Percentiles rank a stretch among this genome's conserved stretches.
phyloP scores from a whole-genome alignment of 2,329 filamentous ascomycete species.

The Diplocarpon mali region DNA sequence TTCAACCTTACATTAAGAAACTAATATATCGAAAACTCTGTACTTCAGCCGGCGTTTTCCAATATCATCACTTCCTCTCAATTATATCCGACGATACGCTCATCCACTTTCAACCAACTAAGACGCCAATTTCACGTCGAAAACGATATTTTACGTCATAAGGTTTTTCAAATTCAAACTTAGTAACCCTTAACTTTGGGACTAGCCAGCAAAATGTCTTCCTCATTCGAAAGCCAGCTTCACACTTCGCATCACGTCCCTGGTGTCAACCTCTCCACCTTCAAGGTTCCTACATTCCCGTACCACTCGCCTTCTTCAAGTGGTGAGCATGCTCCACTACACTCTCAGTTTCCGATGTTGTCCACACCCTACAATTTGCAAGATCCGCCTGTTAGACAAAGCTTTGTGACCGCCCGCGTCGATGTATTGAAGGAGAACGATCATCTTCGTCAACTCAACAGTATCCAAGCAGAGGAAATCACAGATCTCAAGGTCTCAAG shows the following conservation, averaged over 20 bases:
- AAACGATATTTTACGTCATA: background rate
- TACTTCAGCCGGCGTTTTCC: too few relatives aligned
- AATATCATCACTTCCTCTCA: background rate
- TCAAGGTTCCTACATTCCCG: background rate
- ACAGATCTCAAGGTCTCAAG: constrained; percentile 12
- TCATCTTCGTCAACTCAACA: background rate
- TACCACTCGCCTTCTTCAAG: background rate
- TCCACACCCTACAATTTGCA: too few relatives aligned
- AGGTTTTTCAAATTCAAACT: background rate
- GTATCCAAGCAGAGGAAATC: background rate
- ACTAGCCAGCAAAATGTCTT: background rate
- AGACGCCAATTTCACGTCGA: background rate
- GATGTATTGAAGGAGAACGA: background rate
- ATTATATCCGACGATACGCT: background rate
- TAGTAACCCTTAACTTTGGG: background rate
- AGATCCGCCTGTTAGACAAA: too few relatives aligned
- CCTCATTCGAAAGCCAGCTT: background rate
- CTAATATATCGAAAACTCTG: too few relatives aligned
- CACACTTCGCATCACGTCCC: background rate
- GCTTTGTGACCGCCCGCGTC: too few relatives aligned
- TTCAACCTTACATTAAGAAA: too few relatives aligned
- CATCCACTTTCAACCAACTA: background rate
- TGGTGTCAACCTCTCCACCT: background rate
- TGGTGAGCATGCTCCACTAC: too few relatives aligned
- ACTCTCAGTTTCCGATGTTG: too few relatives aligned